Evolutionary conservation across 176 grass and related monocot species (phyloP), one percentile per base, ranked within the genome.

Genomic region (Elymus sibiricus): DNA sequence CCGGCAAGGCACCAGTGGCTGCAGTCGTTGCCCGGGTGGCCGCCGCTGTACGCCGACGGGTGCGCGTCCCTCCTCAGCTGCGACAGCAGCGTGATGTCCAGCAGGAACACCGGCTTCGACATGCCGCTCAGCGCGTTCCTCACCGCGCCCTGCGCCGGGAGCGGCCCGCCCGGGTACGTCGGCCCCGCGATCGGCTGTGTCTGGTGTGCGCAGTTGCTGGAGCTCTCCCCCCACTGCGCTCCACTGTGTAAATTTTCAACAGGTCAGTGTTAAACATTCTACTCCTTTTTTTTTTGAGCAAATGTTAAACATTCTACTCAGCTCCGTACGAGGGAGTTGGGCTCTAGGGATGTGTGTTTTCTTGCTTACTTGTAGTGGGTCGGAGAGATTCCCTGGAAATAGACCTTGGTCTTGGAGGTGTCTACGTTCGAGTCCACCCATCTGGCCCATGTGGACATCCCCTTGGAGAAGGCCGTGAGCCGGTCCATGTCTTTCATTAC

Each of bases 1-100:
- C 97, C 97, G 16, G 94, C 92, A 47, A 99, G 87, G 88, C 97
- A 99, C 97, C 97, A 99, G 88, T 99, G 97, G 82, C 97, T 99
- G 80, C 97, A 99, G 70, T 99, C 97, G 70, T 88, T 96, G 73
- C 94, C 84, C 1, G 92, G 62, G 56, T 94, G 97, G 11, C 87
- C 94, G 25, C 97, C 94, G 58, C 97, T 99, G 89, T 99, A 99
- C 0, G 35, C 70, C 2, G 97, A 93, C 10, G 97, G 97, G 89
- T 99, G 97, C 0, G 66, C 94, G 75, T 99, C 97, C 78, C 88
- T 94, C 81, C 97, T 65, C 7, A 99, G 92, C 89, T 99, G 94
- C n/a, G 97, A 99, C 74, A 99, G 78, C 76, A 94, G 76, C 78
- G 97, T 96, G 72, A 99, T 88, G 90, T 99, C 94, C 26, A 99